These are phyloP conservation scores for Colletotrichum lini DNA, from an alignment of 2,329 filamentous ascomycete genomes.

Conservation along the genomic window DNA sequence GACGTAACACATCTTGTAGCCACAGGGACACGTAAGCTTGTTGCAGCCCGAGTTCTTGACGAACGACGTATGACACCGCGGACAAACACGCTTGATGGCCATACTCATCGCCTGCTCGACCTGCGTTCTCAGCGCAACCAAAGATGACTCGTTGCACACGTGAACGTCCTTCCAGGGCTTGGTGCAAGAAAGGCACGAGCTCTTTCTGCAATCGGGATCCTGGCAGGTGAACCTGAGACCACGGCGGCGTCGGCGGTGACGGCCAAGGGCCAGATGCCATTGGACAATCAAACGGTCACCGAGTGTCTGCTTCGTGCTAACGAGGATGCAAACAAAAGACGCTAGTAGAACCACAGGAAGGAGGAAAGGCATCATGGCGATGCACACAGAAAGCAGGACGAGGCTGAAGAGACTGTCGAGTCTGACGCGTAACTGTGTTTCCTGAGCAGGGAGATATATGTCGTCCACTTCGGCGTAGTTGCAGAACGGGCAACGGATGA, in stretches of 20 bases:
- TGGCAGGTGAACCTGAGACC: constrained; percentile 85
- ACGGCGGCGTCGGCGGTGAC: constrained; percentile 78
- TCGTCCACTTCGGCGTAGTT: constrained; percentile 91
- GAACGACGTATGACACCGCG: constrained; percentile 90
- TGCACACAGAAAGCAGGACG: constrained; percentile 65
- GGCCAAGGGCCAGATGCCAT: constrained; percentile 73
- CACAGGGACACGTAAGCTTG: constrained; percentile 95
- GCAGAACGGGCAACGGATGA: constrained; percentile 92
- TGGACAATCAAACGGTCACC: constrained; percentile 59
- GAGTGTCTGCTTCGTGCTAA: constrained; percentile 60
- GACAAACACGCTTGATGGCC: constrained; percentile 95
- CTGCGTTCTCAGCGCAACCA: constrained; percentile 86
- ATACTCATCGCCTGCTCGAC: constrained; percentile 95
- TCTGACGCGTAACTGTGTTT: constrained; percentile 70
- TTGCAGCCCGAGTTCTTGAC: constrained; percentile 97
- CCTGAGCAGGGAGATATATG: constrained; percentile 72
- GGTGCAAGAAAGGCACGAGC: constrained; percentile 85
- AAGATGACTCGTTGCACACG: constrained; percentile 87
- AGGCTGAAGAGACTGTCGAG: constrained; percentile 64
- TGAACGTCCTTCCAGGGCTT: constrained; percentile 92
- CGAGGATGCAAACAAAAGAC: constrained; percentile 60
- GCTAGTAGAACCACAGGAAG: constrained; percentile 66
- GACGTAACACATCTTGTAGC: constrained; percentile 98
- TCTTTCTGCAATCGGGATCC: constrained; percentile 75
- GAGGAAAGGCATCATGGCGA: constrained; percentile 70